Evolutionary conservation across 2,329 filamentous ascomycete species (phyloP), one percentile per base, ranked within the genome.

Genomic region (Colletotrichum tanaceti): DNA sequence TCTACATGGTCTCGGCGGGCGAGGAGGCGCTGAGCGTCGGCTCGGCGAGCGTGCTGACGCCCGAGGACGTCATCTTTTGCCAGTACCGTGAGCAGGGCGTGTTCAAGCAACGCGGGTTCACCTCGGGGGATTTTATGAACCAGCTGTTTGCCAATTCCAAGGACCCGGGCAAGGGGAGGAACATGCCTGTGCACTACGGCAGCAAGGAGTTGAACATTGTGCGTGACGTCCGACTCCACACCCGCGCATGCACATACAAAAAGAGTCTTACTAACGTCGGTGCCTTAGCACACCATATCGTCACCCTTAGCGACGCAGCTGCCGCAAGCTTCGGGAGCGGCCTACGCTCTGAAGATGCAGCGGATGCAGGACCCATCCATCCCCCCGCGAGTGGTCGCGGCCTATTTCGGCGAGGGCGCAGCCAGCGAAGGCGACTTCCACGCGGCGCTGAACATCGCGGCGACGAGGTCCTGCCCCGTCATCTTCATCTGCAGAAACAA

Each of bases 171-270:
- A 87, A 86, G 69, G 96, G 94, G 1, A 89, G 95, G 71, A 98
- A 97, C 75, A 99, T 99, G 96, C 96, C 96, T 0, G 93, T 98
- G 16, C 96, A 99, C 80, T 99, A 98, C 75, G 94, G 94, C 54
- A 94, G 91, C 78, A 88, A 86, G 65, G 90, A 93, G 71, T 84
- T 97, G 65, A 93, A 97, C 73, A 94, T 97, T 75, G 92, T 94
- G 77, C 77, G 88, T 82, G 24, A n/a, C 28, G 18, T 14, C n/a
- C 43, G 16, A 14, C 38, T 10, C 24, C 32, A 39, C 16, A 14
- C 9, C 18, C 24, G 11, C 16, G 9, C 32, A 35, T 3, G 32
- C 32, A 35, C 32, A 10, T 35, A 2, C 32, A 35, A 63, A 63
- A 6, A 18, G 52, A 54, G 38, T 14, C n/a, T 43, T 24, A 41